A percentile compares a stretch with the other conserved stretches of the same genome.
These are phyloP conservation scores for Rhizopogon salebrosus DNA, from an alignment of 768 basidiomycete genomes.

Conservation along the genomic window DNA sequence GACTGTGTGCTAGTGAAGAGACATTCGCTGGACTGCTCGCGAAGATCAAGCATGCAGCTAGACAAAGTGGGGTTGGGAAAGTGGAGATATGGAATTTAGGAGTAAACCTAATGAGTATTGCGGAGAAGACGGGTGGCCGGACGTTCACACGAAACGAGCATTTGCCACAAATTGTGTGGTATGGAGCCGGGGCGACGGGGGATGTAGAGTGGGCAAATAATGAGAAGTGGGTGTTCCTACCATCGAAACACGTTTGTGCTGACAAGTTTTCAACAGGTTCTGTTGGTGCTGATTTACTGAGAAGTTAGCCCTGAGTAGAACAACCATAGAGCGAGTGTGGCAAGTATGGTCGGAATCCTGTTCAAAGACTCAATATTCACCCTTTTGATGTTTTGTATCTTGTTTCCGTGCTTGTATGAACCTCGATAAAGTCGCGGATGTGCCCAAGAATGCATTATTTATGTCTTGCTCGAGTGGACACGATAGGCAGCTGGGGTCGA, in stretches of 20 bases:
- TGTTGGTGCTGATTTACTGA: background rate
- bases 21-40: slow-evolving; percentile 32
- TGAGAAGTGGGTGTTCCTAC: slow-evolving; percentile 34
- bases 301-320: no score
- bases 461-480: no score
- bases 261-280: background rate
- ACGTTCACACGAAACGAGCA: slow-evolving; percentile 32
- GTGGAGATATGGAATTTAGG: slow-evolving; percentile 49
- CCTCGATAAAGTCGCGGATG: no score
- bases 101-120: slow-evolving; percentile 23
- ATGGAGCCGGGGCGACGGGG: slow-evolving; percentile 31
- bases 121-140: slow-evolving; percentile 25
- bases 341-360: no score
- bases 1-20: slow-evolving; percentile 27
- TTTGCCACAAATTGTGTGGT: slow-evolving; percentile 46
- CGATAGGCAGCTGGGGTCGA: no score
- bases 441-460: no score
- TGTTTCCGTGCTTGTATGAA: no score
- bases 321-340: no score
- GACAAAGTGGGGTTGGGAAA: slow-evolving; percentile 26
- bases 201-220: slow-evolving; percentile 43
- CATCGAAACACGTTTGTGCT: background rate
- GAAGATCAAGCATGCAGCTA: slow-evolving; percentile 31
- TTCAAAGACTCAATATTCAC: no score
- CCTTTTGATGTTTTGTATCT: no score